Percentiles rank a stretch among this genome's conserved stretches.
These are phyloP conservation scores for Nematocida parisii DNA, from an alignment of 371 early-diverging fungal species.

Conservation along the genomic window DNA sequence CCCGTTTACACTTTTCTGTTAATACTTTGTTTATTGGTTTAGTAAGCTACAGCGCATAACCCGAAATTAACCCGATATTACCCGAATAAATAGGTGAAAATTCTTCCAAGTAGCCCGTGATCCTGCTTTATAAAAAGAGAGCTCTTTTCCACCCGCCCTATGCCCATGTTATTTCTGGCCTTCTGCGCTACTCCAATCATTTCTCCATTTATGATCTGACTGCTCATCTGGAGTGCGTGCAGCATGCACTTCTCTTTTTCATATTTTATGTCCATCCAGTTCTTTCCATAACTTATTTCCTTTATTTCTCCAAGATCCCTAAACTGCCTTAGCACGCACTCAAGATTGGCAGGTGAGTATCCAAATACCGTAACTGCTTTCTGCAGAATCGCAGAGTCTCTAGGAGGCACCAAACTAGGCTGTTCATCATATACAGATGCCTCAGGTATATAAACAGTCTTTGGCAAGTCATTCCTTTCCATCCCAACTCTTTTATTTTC, in stretches of 20 bases:
- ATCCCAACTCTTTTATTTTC: neutral
- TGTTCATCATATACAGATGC: slow-evolving; percentile 36
- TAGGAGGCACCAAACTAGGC: neutral
- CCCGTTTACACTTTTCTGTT: no score
- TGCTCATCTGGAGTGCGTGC: slow-evolving; percentile 53
- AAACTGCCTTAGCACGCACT: slow-evolving; percentile 59
- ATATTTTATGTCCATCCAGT: slow-evolving; percentile 66
- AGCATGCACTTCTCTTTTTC: slow-evolving; percentile 54
- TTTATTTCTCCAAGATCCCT: slow-evolving; percentile 54
- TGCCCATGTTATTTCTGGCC: slow-evolving; percentile 39
- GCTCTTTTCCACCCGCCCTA: slow-evolving; percentile 42
- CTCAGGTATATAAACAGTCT: slow-evolving; percentile 39
- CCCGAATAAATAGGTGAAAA: slow-evolving; percentile 68
- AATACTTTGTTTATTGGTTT: no score
- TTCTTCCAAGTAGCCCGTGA: slow-evolving; percentile 61
- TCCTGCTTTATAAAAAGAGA: slow-evolving; percentile 61
- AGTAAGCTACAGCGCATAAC: no score
- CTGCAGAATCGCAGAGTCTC: neutral
- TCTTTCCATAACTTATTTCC: slow-evolving; percentile 67
- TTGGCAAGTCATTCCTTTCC: neutral
- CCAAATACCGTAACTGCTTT: slow-evolving; percentile 63
- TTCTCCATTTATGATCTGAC: slow-evolving; percentile 63
- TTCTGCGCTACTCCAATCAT: slow-evolving; percentile 68
- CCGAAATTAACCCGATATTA: slow-evolving; percentile 11
- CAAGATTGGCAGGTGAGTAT: slow-evolving; percentile 61